Evolutionary conservation across 371 early-diverging fungal genomes (phyloP), one percentile per base, ranked within the genome.

Genomic region (Mucor indicus): DNA sequence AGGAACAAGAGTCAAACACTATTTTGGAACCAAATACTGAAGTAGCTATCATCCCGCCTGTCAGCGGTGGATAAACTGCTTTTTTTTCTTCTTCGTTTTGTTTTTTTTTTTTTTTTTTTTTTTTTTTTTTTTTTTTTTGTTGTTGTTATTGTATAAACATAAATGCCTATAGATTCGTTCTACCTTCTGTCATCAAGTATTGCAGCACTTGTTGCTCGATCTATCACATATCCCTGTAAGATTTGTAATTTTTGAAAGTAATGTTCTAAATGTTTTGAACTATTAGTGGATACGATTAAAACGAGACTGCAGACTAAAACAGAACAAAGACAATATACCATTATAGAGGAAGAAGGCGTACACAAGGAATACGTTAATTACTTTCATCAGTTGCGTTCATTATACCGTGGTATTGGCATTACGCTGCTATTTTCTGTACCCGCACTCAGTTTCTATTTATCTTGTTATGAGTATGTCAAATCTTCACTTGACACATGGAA

Each of bases 11-110:
- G 30, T 21, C 45, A 0, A 44, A 21, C 0, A 71, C 67, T 19
- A 24, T 45, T 0, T 41, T 88, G 7, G 64, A 67, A 17, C 67
- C 63, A 7, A 67, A 60, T 20, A 80, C 83, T 44, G 87, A 86
- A 50, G 64, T 89, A 1, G 89, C 81, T 6, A 67, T 90, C 30
- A 86, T 90, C 16, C 86, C 90, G 12, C 89, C 86, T 15, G 90
- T 90, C 12, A 85, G 85, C 53, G 90, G 90, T 20, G 90, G 90
- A 29, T 83, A 57, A 62, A 36, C n/a, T n/a, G n/a, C n/a, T n/a
- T n/a, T n/a, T n/a, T n/a, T n/a, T n/a, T n/a, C 7, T 39, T 39
- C 40, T 23, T 39, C 24, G 24, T 30, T 44, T 44, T 6, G 13
- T 33, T 35, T 42, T 37, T 19, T 35, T 45, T 45, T 17, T 15